Base-by-base conservation (phyloP, 257 asterid species). In the Rauvolfia tetraphylla region DNA sequence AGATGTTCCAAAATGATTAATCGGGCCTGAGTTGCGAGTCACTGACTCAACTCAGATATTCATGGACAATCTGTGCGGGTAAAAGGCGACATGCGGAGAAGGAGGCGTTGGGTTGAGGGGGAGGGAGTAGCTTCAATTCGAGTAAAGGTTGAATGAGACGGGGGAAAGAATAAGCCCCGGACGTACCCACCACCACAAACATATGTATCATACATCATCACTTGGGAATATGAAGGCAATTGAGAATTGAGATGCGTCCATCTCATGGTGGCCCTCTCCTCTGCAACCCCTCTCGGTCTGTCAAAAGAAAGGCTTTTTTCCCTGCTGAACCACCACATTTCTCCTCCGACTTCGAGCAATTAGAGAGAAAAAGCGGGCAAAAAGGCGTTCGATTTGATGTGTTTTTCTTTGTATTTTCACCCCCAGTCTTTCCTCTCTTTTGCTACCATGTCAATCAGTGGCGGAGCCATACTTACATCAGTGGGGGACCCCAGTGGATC, bases 331-430 rank as follows among this genome's bases (percentile, higher is more conserved):
- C 80, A 31, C 44, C 67, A 36, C 66, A 75, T 80, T 58, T 61
- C 80, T 57, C 17, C 27, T 10, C 33, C 15, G 11, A 27, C 15
- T 27, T 59, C 18, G 73, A 68, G 42, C 58, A 41, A 9, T 29
- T n/a, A 71, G 72, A 79, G 75, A 54, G 71, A 39, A 25, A 41
- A 23, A 27, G 17, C 20, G n/a, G 15, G 31, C 83, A 57, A 87
- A 89, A 89, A 87, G 90, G 84, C 75, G 81, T 79, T 71, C 75
- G 93, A 91, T 85, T 87, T 87, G 92, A 91, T 82, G 61, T 79
- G 91, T 72, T 72, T n/a, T 72, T 61, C n/a, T n/a, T n/a, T n/a
- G 78, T 89, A 85, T 89, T 86, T 86, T 78, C 79, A 82, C 82
- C 79, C 68, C n/a, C n/a, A n/a, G n/a, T 61, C 76, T 73, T 78